Conservation (phyloP, 257 asterid genomes). For the Prunella vulgaris region DNA sequence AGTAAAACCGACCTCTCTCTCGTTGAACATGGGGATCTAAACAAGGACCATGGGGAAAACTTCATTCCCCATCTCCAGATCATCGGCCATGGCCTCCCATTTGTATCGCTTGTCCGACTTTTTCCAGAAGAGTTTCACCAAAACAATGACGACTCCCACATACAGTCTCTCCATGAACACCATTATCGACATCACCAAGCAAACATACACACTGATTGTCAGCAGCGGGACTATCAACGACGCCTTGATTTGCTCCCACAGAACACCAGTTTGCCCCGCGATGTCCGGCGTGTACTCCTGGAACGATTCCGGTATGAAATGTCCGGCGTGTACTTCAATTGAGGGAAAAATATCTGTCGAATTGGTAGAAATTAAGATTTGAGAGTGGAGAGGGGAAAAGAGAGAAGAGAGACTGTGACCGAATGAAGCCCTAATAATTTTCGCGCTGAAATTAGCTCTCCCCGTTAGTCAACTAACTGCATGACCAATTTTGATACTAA, state of each 20-base stretch:
- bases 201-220: constrained; percentile 47
- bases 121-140: constrained; percentile 70
- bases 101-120: constrained; percentile 71
- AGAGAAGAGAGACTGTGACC: too few species aligned
- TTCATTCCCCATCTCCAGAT: constrained; percentile 52
- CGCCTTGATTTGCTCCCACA: constrained; percentile 67
- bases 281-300: constrained; percentile 52
- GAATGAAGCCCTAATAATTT: too few species aligned
- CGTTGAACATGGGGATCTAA: constrained; percentile 95
- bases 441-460: too few species aligned
- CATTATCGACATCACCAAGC: constrained; percentile 77
- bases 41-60: too few species aligned
- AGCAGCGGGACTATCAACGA: constrained; percentile 67
- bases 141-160: constrained; percentile 68
- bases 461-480: too few species aligned
- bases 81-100: constrained; percentile 60
- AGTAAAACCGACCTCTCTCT: constrained; percentile 52
- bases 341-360: too few species aligned
- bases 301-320: constrained; percentile 46
- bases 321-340: too few species aligned
- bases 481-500: too few species aligned
- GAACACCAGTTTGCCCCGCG: constrained; percentile 61
- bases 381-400: too few species aligned
- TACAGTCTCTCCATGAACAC: constrained; percentile 81
- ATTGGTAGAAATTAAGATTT: too few species aligned